These are phyloP conservation scores for Trichoderma harzianum DNA, from an alignment of 2,329 filamentous ascomycete genomes.

Conservation along the genomic window DNA sequence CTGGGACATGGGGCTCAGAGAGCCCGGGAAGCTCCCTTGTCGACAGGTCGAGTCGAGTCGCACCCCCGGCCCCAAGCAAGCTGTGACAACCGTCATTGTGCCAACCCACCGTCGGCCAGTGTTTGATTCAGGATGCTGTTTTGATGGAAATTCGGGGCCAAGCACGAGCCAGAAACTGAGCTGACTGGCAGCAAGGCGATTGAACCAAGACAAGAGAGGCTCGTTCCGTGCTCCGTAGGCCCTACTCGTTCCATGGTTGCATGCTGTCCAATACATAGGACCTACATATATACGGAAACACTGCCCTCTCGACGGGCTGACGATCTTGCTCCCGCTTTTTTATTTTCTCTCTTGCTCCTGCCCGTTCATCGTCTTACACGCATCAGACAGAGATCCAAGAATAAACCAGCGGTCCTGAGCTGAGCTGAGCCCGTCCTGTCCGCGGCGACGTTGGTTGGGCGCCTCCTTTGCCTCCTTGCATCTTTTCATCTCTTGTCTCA, in stretches of 20 bases:
- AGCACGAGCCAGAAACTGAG: conserved; percentile 12
- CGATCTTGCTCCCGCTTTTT: conserved; percentile 1
- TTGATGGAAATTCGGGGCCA: neutral
- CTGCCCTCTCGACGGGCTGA: neutral
- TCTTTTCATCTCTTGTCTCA: neutral
- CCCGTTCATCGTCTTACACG: conserved; percentile 8
- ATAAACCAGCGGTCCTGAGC: neutral
- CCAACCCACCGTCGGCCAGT: conserved; percentile 11
- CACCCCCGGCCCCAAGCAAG: conserved; percentile 10
- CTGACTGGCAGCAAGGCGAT: neutral
- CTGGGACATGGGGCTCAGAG: neutral
- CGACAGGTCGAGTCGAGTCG: conserved; percentile 11
- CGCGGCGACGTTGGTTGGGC: neutral
- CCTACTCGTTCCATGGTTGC: neutral
- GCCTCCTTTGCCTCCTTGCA: neutral
- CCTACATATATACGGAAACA: conserved; percentile 13
- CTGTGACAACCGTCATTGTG: conserved; percentile 15
- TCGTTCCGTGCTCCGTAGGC: neutral
- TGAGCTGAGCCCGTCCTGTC: neutral
- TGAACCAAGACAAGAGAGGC: neutral
- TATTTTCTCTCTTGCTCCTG: neutral
- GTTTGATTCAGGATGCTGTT: conserved; percentile 13
- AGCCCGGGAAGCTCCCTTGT: conserved; percentile 5
- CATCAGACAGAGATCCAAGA: neutral
- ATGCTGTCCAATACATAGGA: neutral